Conservation (phyloP, 2,329 filamentous ascomycete species). For the Xylaria hypoxylon region DNA sequence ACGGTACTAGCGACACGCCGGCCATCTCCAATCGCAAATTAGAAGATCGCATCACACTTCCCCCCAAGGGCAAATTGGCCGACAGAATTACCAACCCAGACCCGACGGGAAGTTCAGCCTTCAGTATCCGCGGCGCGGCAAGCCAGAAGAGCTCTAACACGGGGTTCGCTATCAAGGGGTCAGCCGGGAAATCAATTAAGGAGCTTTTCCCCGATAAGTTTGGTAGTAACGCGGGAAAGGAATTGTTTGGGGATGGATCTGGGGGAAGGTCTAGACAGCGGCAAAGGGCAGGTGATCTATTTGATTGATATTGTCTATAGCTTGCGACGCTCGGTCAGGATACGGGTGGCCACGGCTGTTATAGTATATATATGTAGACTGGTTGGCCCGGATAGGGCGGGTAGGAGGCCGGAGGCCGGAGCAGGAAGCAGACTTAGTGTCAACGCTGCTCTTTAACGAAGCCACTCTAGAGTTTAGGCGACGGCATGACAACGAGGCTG, state of each 20-base stretch:
- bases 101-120: conserved; percentile 50
- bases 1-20: conserved; percentile 54
- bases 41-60: conserved; percentile 49
- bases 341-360: background rate
- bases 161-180: conserved; percentile 76
- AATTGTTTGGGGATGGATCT: conserved; percentile 73
- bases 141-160: conserved; percentile 58
- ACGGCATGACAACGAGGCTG: background rate
- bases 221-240: conserved; percentile 72
- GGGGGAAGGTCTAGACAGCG: conserved; percentile 69
- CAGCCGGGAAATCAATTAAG: conserved; percentile 64
- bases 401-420: background rate
- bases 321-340: background rate
- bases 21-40: conserved; percentile 39
- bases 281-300: conserved; percentile 78
- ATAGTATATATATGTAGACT: conserved; percentile 3
- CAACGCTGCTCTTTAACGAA: conserved; percentile 3
- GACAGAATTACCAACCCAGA: conserved; percentile 52
- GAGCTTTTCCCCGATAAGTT: conserved; percentile 78
- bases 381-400: background rate
- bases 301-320: conserved; percentile 61
- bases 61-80: conserved; percentile 48
- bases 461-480: background rate
- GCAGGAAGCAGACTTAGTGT: background rate
- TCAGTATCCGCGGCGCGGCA: conserved; percentile 72